These are phyloP conservation scores for Fusarium irregulare DNA, from an alignment of 2,329 filamentous ascomycete genomes.

Conservation along the genomic window DNA sequence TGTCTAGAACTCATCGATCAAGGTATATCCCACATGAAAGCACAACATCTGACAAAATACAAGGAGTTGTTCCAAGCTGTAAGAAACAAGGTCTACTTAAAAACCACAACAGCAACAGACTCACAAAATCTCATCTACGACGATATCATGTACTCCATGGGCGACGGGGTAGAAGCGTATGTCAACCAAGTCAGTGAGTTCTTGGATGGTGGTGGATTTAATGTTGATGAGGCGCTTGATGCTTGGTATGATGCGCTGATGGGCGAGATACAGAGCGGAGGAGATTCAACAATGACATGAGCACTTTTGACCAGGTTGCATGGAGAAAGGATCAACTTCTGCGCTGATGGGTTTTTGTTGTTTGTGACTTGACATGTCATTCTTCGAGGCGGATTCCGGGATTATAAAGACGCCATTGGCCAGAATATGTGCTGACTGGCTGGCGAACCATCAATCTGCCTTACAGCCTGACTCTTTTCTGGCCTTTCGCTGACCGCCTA, in stretches of 20 bases:
- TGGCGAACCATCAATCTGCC: background rate
- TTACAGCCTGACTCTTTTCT: background rate
- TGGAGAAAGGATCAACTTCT: no score
- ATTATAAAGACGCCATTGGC: rapidly evolving
- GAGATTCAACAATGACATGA: no score
- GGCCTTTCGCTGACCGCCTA: background rate
- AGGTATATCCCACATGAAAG: rapidly evolving
- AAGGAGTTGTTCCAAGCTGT: background rate
- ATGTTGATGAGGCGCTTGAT: slow-evolving; percentile 14
- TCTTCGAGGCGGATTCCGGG: no score
- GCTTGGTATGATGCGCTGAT: slow-evolving; percentile 9
- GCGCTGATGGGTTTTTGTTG: no score
- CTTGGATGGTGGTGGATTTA: background rate
- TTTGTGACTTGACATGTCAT: background rate
- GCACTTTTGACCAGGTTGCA: no score
- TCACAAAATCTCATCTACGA: background rate
- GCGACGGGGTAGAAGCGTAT: background rate
- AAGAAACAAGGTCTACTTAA: background rate
- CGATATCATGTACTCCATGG: background rate
- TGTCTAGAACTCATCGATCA: background rate
- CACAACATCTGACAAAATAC: rapidly evolving
- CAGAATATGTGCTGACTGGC: background rate
- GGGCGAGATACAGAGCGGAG: background rate
- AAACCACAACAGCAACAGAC: rapidly evolving
- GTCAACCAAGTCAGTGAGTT: slow-evolving; percentile 2